Base-by-base conservation (phyloP, 2,329 filamentous ascomycete species). In the Stagonosporopsis vannaccii region DNA sequence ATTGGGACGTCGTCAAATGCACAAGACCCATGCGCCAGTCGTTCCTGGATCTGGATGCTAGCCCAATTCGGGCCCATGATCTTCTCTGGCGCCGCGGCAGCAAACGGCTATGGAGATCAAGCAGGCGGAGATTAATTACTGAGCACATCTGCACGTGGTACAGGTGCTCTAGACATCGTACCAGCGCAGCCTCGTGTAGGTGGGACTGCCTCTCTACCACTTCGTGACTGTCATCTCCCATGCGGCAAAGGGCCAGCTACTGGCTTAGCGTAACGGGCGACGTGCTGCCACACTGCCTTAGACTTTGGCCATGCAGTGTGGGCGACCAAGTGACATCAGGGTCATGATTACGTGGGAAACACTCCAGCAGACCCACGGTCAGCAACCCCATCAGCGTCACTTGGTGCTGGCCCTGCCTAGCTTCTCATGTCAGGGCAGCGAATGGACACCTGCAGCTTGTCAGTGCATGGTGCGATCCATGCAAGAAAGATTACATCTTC, bases 1-100 rank as follows among this genome's bases (percentile, higher is more conserved):
- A 62, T 54, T 56, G 60, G 41, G 54, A 56, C 48, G 51, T 61
- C 46, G 58, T 54, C 56, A 43, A 61, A 59, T 60, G 52, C 60
- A 47, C 40, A 37, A 51, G 54, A 61, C 62, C 61, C 57, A 59
- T 59, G 60, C 62, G 50, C 48, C 43, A 52, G 41, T 53, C 47
- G 66, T 68, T 61, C 66, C 66, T 69, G 66, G 45, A 54, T 54
- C 45, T 69, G 66, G 48, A 51, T 54, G 48, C 67, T 70, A 70
- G 62, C 65, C 63, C 49, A 46, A 61, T 65, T 56, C 39, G 63
- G 56, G 61, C 58, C 61, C 53, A 63, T 61, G 62, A 67, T 70
- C 61, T 61, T 56, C 67, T 61, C 35, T 51, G 54, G 50, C 56
- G 60, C 41, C 41, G 56, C 51, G 32, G 51, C 58, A 55, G 22